phyloP scores from a whole-genome alignment of 2,329 filamentous ascomycete species.

The Fusarium albosuccineum region DNA sequence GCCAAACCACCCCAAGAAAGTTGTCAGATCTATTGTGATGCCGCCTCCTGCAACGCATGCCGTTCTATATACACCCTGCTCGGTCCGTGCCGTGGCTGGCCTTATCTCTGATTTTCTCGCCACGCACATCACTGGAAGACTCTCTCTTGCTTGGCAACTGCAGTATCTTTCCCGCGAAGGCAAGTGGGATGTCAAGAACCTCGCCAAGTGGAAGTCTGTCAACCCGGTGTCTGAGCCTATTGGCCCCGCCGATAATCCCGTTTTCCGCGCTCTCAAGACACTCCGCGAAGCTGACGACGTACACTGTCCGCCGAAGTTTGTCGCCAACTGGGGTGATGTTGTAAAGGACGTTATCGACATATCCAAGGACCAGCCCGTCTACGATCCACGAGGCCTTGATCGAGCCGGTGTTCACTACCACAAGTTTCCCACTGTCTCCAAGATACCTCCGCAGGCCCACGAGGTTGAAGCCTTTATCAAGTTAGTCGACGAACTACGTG shows the following conservation, averaged over 20 bases:
- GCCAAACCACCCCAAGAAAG: slow-evolving; percentile 61
- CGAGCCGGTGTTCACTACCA: slow-evolving; percentile 77
- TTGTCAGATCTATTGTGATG: slow-evolving; percentile 77
- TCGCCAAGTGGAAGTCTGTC: slow-evolving; percentile 89
- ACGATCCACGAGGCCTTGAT: slow-evolving; percentile 80
- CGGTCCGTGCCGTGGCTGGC: slow-evolving; percentile 81
- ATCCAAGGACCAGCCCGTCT: slow-evolving; percentile 89
- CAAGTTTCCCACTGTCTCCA: slow-evolving; percentile 93
- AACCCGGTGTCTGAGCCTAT: slow-evolving; percentile 83
- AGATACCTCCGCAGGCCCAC: slow-evolving; percentile 78
- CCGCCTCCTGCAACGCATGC: slow-evolving; percentile 85
- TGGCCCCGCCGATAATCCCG: slow-evolving; percentile 61
- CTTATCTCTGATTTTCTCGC: slow-evolving; percentile 86
- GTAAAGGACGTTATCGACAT: slow-evolving; percentile 90
- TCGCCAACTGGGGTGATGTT: slow-evolving; percentile 72
- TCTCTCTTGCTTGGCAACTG: slow-evolving; percentile 91
- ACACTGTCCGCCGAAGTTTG: slow-evolving; percentile 82
- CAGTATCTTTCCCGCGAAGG: slow-evolving; percentile 89
- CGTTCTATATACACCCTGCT: slow-evolving; percentile 82
- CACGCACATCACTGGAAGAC: slow-evolving; percentile 78
- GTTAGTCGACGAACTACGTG: slow-evolving; percentile 71
- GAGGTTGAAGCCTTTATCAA: slow-evolving; percentile 68
- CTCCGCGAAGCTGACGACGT: slow-evolving; percentile 87
- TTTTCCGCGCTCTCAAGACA: slow-evolving; percentile 94
- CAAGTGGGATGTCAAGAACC: slow-evolving; percentile 98